phyloP scores from a whole-genome alignment of 164 flowering plant species.

The Nelumbo lutea region DNA sequence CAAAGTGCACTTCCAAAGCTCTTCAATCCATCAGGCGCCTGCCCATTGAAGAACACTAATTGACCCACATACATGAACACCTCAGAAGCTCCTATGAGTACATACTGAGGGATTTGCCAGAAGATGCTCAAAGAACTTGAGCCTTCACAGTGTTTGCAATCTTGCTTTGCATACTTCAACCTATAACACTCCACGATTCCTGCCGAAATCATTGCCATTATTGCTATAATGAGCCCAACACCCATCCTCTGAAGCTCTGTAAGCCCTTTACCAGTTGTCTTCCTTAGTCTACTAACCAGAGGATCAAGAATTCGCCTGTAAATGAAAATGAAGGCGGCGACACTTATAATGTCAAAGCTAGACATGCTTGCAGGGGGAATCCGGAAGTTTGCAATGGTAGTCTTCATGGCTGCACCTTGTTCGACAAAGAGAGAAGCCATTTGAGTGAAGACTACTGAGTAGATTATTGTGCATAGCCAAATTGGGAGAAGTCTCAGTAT shows the following conservation, averaged over 20 bases:
- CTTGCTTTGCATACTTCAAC: conserved; percentile 50
- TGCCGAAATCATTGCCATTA: conserved; percentile 76
- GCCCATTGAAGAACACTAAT: conserved; percentile 85
- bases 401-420: conserved; percentile 90
- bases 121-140: conserved; percentile 82
- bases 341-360: conserved; percentile 86
- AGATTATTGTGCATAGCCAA: conserved; percentile 90
- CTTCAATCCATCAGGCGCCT: conserved; percentile 84
- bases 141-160: conserved; percentile 51
- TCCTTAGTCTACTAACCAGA: conserved; percentile 37
- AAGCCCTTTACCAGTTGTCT: conserved; percentile 42
- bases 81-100: conserved; percentile 81
- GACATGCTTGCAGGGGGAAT: conserved; percentile 97
- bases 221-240: conserved; percentile 71
- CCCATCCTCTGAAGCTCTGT: conserved; percentile 95
- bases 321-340: conserved; percentile 66
- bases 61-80: conserved; percentile 95
- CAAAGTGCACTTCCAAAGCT: conserved; percentile 95
- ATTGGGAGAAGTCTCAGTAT: conserved; percentile 80
- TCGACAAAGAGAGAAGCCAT: conserved; percentile 96
- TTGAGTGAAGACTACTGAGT: conserved; percentile 89
- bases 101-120: conserved; percentile 94
- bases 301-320: conserved; percentile 69
- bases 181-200: conserved; percentile 73
- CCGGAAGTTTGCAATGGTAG: conserved; percentile 47